Evolutionary conservation across 2,329 filamentous ascomycete species (phyloP).

Genomic region (Aureobasidium melanogenum): DNA sequence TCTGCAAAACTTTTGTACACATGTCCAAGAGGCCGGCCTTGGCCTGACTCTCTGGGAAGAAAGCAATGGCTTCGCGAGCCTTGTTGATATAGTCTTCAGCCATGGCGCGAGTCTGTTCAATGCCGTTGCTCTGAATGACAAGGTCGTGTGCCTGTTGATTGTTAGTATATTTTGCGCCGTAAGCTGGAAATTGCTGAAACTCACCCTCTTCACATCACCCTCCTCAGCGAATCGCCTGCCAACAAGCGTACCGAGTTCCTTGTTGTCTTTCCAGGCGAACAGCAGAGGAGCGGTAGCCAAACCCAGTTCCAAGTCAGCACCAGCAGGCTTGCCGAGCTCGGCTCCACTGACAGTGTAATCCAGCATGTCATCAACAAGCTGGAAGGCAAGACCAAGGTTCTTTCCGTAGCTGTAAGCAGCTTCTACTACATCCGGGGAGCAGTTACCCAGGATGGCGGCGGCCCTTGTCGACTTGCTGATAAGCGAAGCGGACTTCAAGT

Average conservation of each 20-base stretch:
- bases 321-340: conserved; percentile 89
- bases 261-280: conserved; percentile 79
- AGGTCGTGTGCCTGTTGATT: conserved; percentile 66
- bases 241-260: conserved; percentile 76
- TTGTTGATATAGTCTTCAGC: conserved; percentile 86
- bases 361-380: conserved; percentile 95
- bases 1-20: conserved; percentile 83
- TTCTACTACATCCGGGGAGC: conserved; percentile 70
- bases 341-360: conserved; percentile 83
- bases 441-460: conserved; percentile 73
- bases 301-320: conserved; percentile 86
- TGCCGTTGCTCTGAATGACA: conserved; percentile 73
- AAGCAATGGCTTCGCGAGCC: conserved; percentile 72
- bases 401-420: conserved; percentile 87
- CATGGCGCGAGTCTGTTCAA: conserved; percentile 83
- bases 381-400: conserved; percentile 90
- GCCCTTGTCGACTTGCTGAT: conserved; percentile 95
- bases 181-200: conserved; percentile 25
- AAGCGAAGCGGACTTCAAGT: conserved; percentile 89
- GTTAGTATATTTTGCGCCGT: conserved; percentile 17
- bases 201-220: conserved; percentile 77
- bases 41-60: conserved; percentile 88
- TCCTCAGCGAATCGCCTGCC: conserved; percentile 79
- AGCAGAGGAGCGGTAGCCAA: conserved; percentile 87
- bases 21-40: conserved; percentile 88